Base-by-base conservation (phyloP, 495 filamentous ascomycete species). In the Penicillium odoratum region DNA sequence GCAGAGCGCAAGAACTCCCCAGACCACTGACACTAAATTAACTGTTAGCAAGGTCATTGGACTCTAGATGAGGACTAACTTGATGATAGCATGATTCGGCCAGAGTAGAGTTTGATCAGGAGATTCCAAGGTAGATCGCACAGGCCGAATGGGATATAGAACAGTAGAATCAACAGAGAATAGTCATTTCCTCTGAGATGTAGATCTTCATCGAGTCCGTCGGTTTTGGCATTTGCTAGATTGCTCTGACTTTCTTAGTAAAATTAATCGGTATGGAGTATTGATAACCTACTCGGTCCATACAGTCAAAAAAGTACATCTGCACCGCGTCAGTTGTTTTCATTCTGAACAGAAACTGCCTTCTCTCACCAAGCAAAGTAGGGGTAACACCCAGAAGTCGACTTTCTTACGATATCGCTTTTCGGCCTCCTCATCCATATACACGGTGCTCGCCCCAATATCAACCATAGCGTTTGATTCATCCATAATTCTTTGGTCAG, bases 61-160 rank as follows among this genome's bases (percentile, higher is more conserved):
- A 29, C 4, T 16, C n/a, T 15, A 13, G 4, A n/a, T 16, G 77
- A 8, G 78, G 76, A 60, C 68, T 26, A 51, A 73, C 70, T 71
- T 10, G 65, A 61, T 0, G 71, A 74, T 0, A 74, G 38, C 87
- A 75, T 61, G 75, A 80, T 15, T 69, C 61, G 77, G 60, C 34
- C 82, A 72, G 36, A 43, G 77, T 84, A 66, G 64, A 83, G 67
- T 79, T 87, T 78, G 81, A 87, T 56, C 75, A 84, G 21, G 79
- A 67, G 71, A 84, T 85, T 55, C 81, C 86, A 66, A 83, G 58
- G 33, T 74, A 82, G 81, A 30, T 84, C 83, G 48, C 77, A 85
- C 6, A 89, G 62, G n/a, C 88, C 85, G 58, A 88, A 90, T 11
- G 87, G 88, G 18, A 90, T 78, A 65, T 87, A 90, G 73, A 91